phyloP scores from a whole-genome alignment of 441 rosid genomes.

The Bocquillonia castaneifolia region DNA sequence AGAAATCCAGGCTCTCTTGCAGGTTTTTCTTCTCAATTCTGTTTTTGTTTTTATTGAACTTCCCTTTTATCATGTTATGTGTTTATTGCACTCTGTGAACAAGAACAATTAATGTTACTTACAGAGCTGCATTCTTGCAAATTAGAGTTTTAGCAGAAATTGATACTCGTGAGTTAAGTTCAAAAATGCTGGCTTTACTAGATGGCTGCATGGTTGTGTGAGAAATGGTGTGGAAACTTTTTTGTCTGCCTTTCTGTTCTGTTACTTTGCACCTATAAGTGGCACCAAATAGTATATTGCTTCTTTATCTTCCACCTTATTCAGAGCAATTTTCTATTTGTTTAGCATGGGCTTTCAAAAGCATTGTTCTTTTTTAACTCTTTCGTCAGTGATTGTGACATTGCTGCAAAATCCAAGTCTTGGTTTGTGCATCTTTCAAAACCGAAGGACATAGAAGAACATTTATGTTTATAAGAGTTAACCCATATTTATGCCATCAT shows the following conservation, averaged over 20 bases:
- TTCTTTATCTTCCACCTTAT: background rate
- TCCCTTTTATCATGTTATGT: background rate
- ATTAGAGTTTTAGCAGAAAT: background rate
- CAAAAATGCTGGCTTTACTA: background rate
- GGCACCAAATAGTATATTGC: background rate
- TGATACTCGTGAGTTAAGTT: too few species aligned
- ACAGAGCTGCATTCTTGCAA: background rate
- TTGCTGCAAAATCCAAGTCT: background rate
- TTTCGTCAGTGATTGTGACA: too few species aligned
- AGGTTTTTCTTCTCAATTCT: constrained; percentile 37
- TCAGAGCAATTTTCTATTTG: background rate
- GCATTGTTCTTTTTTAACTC: background rate
- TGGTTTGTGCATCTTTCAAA: background rate
- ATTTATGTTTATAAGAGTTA: background rate
- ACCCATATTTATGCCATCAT: background rate
- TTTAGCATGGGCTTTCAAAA: background rate
- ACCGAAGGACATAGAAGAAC: background rate
- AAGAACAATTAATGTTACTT: background rate
- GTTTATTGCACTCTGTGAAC: background rate
- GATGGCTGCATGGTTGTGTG: background rate
- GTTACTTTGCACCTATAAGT: too few species aligned
- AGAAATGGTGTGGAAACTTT: background rate
- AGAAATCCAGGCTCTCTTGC: constrained; percentile 82
- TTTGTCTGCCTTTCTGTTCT: background rate
- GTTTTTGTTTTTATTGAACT: background rate